phyloP scores from a whole-genome alignment of 2,329 filamentous ascomycete genomes.

The Chrysoporthe deuterocubensis region DNA sequence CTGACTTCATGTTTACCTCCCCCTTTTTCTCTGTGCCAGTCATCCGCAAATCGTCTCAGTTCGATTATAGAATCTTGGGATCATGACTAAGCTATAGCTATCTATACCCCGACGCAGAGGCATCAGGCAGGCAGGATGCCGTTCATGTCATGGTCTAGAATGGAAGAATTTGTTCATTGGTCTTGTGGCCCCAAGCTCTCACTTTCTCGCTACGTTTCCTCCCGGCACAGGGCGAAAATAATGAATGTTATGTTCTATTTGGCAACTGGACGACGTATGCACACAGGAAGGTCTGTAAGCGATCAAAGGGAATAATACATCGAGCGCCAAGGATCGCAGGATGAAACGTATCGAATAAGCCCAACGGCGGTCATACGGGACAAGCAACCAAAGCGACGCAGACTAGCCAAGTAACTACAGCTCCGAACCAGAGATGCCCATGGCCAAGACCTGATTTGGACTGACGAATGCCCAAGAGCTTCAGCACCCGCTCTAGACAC shows the following conservation, averaged over 20 bases:
- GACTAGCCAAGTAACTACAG: too few relatives aligned
- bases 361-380: too few relatives aligned
- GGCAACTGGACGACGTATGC: too few relatives aligned
- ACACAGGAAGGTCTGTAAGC: too few relatives aligned
- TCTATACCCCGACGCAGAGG: conserved; percentile 28
- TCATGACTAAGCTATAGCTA: conserved; percentile 27
- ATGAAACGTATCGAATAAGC: too few relatives aligned
- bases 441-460: neutral
- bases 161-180: conserved; percentile 18
- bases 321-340: too few relatives aligned
- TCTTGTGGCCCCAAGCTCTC: neutral
- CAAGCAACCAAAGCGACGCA: too few relatives aligned
- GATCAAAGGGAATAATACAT: too few relatives aligned
- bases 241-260: neutral
- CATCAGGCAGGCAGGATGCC: conserved; percentile 20
- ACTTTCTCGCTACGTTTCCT: neutral
- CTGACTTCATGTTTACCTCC: neutral
- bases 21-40: conserved; percentile 3
- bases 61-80: conserved; percentile 24
- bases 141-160: conserved; percentile 14
- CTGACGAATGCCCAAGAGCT: neutral
- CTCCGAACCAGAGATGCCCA: neutral
- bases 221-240: neutral
- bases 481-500: neutral
- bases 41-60: conserved; percentile 4